Evolutionary conservation across 2,329 filamentous ascomycete species (phyloP).

Genomic region (Paracoccidioides brasiliensis): DNA sequence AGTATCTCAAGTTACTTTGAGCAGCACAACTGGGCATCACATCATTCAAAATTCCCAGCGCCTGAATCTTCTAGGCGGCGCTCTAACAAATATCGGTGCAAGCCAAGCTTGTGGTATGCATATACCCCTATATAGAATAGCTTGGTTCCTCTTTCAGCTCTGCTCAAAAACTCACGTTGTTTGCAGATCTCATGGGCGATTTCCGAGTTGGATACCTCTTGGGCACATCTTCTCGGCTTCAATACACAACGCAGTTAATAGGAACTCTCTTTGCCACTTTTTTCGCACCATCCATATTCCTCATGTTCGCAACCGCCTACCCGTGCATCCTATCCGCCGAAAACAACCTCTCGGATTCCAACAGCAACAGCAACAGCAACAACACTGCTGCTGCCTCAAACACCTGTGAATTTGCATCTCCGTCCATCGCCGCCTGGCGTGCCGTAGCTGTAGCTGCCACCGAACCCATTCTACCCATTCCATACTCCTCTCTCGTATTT

Average conservation of each 20-base stretch:
- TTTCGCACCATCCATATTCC: conserved; percentile 53
- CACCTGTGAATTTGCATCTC: conserved; percentile 46
- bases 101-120: conserved; percentile 7
- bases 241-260: conserved; percentile 53
- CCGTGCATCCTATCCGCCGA: conserved; percentile 45
- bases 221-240: conserved; percentile 49
- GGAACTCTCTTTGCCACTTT: conserved; percentile 53
- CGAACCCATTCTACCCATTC: conserved; percentile 43
- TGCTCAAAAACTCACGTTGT: conserved; percentile 29
- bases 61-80: conserved; percentile 52
- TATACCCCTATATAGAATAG: too few species aligned
- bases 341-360: conserved; percentile 10
- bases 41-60: conserved; percentile 41
- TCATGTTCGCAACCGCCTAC: conserved; percentile 55
- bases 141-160: conserved; percentile 19
- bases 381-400: neutral
- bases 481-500: conserved; percentile 36
- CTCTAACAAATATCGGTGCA: conserved; percentile 5
- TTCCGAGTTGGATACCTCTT: conserved; percentile 58
- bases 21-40: conserved; percentile 44
- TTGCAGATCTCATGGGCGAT: conserved; percentile 43
- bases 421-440: conserved; percentile 53
- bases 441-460: conserved; percentile 52
- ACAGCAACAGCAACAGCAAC: neutral
- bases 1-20: conserved; percentile 55